Percentiles rank a stretch among this genome's conserved stretches.
Conservation (phyloP, 2,329 filamentous ascomycete genomes). For the Talaromyces sp. region DNA sequence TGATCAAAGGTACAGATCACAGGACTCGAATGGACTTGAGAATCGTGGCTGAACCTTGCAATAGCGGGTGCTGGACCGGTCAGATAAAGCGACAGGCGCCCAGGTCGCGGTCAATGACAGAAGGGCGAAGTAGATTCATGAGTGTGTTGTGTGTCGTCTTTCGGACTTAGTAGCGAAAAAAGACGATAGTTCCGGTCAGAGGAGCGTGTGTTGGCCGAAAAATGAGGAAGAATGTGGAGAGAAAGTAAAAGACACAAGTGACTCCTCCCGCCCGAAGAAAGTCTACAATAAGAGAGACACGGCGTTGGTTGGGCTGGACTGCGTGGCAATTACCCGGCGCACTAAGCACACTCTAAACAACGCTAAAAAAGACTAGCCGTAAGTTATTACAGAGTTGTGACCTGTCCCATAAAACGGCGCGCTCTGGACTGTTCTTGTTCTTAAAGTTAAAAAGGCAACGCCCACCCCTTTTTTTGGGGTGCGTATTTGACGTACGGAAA, state of each 20-base stretch:
- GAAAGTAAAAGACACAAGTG: not conserved
- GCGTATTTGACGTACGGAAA: not conserved
- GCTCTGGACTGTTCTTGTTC: conserved; percentile 10
- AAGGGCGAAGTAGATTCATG: conserved; percentile 15
- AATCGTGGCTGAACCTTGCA: not conserved
- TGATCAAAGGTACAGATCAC: not conserved
- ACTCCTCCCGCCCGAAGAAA: conserved; percentile 14
- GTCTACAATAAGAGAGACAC: conserved; percentile 14
- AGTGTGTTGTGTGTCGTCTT: not conserved
- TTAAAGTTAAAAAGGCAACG: not conserved
- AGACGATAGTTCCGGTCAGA: not conserved
- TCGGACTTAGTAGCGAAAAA: not conserved
- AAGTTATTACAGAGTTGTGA: not conserved
- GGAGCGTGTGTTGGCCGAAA: conserved; percentile 7
- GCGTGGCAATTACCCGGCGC: conserved; percentile 1
- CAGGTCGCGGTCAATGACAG: conserved; percentile 12
- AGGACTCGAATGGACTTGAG: not conserved
- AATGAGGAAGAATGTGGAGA: not conserved
- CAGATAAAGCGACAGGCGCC: conserved; percentile 13
- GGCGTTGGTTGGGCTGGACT: conserved; percentile 14
- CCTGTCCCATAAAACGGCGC: conserved; percentile 6
- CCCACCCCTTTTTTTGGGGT: not conserved
- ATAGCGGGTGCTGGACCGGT: conserved; percentile 3
- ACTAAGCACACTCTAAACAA: not conserved
- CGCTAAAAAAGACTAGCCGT: not conserved